Evolutionary conservation across 805 yeast species (phyloP).

Genomic region (Metschnikowia matae): DNA sequence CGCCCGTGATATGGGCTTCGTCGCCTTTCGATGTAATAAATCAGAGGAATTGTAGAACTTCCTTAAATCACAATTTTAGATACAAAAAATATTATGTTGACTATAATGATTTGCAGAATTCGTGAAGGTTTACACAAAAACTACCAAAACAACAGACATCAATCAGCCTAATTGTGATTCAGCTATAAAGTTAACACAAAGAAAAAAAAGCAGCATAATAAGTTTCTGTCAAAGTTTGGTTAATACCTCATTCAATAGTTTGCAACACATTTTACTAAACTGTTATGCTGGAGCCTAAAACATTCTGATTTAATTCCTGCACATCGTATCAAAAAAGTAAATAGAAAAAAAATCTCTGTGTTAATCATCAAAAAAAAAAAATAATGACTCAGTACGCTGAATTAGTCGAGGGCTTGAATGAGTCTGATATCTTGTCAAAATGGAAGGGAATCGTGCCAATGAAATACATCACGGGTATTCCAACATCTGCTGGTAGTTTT

Average conservation of each 20-base stretch:
- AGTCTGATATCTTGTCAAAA: constrained; percentile 46
- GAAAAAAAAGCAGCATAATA: background rate
- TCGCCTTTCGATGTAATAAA: background rate
- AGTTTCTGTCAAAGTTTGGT: background rate
- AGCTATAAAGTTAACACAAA: background rate
- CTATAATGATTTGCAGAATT: background rate
- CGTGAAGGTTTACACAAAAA: background rate
- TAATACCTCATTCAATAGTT: background rate
- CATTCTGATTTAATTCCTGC: background rate
- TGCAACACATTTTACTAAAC: background rate
- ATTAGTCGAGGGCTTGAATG: constrained; percentile 50
- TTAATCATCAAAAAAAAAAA: background rate
- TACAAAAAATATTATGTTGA: background rate
- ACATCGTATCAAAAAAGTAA: background rate
- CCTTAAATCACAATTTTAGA: background rate
- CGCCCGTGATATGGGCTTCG: background rate
- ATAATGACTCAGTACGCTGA: constrained; percentile 37
- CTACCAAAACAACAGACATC: background rate
- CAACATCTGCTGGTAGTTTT: constrained; percentile 28
- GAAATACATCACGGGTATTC: constrained; percentile 54
- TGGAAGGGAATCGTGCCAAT: constrained; percentile 72
- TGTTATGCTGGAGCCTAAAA: background rate
- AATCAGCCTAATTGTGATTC: background rate
- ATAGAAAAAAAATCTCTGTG: background rate
- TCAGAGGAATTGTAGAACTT: background rate